These are phyloP conservation scores for Cystofilobasidium capitatum DNA, from an alignment of 768 basidiomycete genomes.

Conservation along the genomic window DNA sequence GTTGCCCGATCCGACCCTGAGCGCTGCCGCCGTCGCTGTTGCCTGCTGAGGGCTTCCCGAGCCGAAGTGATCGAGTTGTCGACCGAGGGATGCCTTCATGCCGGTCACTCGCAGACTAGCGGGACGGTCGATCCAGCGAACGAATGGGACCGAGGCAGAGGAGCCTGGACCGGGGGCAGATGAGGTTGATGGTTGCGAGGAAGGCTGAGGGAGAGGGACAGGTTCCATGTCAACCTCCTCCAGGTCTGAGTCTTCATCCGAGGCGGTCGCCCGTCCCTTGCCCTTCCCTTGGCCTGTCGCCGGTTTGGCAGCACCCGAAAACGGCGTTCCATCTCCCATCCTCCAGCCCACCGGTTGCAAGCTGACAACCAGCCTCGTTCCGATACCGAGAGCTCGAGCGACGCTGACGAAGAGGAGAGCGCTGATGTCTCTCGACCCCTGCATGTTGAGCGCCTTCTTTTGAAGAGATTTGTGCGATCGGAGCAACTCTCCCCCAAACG, in stretches of 20 bases:
- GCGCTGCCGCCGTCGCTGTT: not conserved
- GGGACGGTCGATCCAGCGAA: constrained; percentile 23
- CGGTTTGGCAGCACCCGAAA: not conserved
- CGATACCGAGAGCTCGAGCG: constrained; percentile 74
- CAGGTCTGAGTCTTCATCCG: constrained; percentile 40
- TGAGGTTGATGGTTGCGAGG: not conserved
- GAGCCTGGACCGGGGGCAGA: not conserved
- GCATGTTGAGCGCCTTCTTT: constrained; percentile 76
- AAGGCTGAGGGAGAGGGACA: not conserved
- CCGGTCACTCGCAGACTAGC: constrained; percentile 18
- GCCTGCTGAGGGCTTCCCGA: not conserved
- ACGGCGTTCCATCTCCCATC: constrained; percentile 37
- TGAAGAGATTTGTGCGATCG: constrained; percentile 74
- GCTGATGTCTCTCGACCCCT: constrained; percentile 72
- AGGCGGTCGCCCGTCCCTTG: constrained; percentile 36
- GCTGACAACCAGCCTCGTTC: constrained; percentile 76
- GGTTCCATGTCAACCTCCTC: constrained; percentile 11
- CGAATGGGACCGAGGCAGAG: not conserved
- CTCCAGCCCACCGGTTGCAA: constrained; percentile 90
- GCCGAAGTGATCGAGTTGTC: not conserved
- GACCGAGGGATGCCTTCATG: not conserved
- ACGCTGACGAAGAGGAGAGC: constrained; percentile 86
- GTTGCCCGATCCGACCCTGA: not conserved
- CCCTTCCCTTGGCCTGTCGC: constrained; percentile 32
- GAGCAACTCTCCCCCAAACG: constrained; percentile 54